Percentiles rank a stretch among this genome's conserved stretches.
Evolutionary conservation across 495 filamentous ascomycete species (phyloP).

Genomic region (Aspergillus ostianus): DNA sequence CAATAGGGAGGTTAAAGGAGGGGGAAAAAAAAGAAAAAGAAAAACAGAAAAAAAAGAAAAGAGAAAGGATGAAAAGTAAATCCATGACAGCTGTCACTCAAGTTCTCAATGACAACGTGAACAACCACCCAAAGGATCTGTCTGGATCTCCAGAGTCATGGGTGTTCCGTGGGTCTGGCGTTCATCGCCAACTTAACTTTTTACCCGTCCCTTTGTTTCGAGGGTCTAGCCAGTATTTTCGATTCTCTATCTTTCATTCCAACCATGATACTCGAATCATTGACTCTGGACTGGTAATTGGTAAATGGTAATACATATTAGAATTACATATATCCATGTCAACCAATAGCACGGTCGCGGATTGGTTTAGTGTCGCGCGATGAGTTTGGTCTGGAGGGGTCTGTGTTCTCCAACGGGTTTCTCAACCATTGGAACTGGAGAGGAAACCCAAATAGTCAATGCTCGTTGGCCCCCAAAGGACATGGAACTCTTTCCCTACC

Average conservation of each 20-base stretch:
- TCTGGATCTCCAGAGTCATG: slow-evolving; percentile 2
- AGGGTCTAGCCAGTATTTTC: background rate
- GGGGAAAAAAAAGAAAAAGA: too few relatives aligned
- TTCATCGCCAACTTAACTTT: slow-evolving; percentile 1
- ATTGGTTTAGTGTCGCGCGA: background rate
- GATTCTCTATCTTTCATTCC: background rate
- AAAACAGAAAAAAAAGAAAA: too few relatives aligned
- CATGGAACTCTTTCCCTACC: too few relatives aligned
- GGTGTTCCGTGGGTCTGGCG: slow-evolving; percentile 13
- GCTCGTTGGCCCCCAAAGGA: too few relatives aligned
- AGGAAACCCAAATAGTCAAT: background rate
- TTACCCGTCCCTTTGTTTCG: slow-evolving; percentile 1
- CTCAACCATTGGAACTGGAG: background rate
- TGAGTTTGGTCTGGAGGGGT: slow-evolving; percentile 7
- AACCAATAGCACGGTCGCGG: background rate
- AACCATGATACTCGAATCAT: background rate
- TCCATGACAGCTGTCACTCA: slow-evolving; percentile 10
- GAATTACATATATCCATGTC: background rate
- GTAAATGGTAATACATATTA: background rate
- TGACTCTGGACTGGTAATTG: background rate
- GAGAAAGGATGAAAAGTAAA: background rate
- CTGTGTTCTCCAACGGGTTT: slow-evolving; percentile 15
- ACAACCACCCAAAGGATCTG: background rate
- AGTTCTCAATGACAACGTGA: background rate
- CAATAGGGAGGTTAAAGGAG: too few relatives aligned